phyloP scores from a whole-genome alignment of 2,329 filamentous ascomycete species.

The Dactylellina drechsleri region DNA sequence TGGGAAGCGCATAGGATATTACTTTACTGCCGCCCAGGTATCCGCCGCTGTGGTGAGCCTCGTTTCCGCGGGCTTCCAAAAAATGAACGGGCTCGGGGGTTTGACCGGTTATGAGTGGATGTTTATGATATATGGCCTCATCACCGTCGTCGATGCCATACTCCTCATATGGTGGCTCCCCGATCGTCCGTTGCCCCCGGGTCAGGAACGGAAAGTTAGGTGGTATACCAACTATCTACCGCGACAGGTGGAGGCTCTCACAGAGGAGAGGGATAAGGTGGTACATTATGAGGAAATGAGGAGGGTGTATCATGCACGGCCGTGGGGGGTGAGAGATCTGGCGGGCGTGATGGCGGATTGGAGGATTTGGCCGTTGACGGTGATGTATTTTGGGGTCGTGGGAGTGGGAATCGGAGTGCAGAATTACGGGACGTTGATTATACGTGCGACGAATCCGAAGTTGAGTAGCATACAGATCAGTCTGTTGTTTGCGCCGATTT shows the following conservation, averaged over 20 bases:
- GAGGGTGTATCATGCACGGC: conserved; percentile 78
- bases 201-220: conserved; percentile 63
- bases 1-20: conserved; percentile 86
- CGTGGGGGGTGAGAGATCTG: conserved; percentile 79
- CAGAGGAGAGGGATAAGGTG: conserved; percentile 75
- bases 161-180: conserved; percentile 88
- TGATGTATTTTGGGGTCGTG: conserved; percentile 97
- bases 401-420: conserved; percentile 91
- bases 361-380: conserved; percentile 83
- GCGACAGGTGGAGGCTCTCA: conserved; percentile 74
- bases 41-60: conserved; percentile 89
- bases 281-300: conserved; percentile 85
- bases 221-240: conserved; percentile 74
- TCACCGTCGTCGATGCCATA: conserved; percentile 77
- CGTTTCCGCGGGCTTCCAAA: conserved; percentile 88
- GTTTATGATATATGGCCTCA: conserved; percentile 86
- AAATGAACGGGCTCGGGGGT: conserved; percentile 82
- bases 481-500: conserved; percentile 87
- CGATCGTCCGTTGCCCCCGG: conserved; percentile 74
- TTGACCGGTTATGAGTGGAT: conserved; percentile 90
- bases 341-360: conserved; percentile 79
- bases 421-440: conserved; percentile 87
- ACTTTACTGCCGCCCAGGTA: conserved; percentile 88
- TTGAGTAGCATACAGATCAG: conserved; percentile 80
- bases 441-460: conserved; percentile 77